Evolutionary conservation across 2,329 filamentous ascomycete genomes (phyloP).

Genomic region (Aureobasidium sp.): DNA sequence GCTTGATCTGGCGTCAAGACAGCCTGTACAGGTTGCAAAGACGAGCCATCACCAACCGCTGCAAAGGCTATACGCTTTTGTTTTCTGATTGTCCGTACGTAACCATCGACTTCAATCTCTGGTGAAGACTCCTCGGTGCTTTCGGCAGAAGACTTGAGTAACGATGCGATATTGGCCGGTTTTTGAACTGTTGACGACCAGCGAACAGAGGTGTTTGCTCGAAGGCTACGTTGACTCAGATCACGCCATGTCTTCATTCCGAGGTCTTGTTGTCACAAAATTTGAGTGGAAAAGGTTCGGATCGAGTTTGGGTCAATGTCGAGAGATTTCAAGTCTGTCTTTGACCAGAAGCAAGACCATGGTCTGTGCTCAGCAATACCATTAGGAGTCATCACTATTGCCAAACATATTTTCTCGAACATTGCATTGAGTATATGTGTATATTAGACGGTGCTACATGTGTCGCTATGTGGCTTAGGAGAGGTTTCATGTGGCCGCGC

Average conservation of each 20-base stretch:
- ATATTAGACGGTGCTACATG: too few relatives aligned
- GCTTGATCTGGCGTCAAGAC: conserved; percentile 65
- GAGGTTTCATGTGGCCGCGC: too few relatives aligned
- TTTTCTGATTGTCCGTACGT: conserved; percentile 74
- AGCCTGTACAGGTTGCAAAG: conserved; percentile 68
- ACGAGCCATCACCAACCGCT: conserved; percentile 79
- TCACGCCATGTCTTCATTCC: conserved; percentile 9
- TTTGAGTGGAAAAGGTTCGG: background rate
- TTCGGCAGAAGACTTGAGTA: conserved; percentile 3
- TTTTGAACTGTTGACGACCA: background rate
- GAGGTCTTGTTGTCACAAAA: background rate
- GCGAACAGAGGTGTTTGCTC: background rate
- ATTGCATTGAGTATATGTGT: too few relatives aligned
- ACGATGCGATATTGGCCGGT: conserved; percentile 3
- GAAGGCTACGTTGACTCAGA: background rate
- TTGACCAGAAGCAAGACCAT: background rate
- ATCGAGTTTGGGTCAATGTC: background rate
- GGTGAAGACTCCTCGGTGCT: background rate
- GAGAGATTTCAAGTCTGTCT: background rate
- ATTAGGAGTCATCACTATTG: background rate
- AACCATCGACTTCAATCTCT: conserved; percentile 54
- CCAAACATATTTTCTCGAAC: too few relatives aligned
- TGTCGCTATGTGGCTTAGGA: too few relatives aligned
- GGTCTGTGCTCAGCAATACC: conserved; percentile 12
- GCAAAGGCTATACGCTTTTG: conserved; percentile 81